Base-by-base conservation (phyloP, 2,329 filamentous ascomycete genomes). In the Curvularia lunata region DNA sequence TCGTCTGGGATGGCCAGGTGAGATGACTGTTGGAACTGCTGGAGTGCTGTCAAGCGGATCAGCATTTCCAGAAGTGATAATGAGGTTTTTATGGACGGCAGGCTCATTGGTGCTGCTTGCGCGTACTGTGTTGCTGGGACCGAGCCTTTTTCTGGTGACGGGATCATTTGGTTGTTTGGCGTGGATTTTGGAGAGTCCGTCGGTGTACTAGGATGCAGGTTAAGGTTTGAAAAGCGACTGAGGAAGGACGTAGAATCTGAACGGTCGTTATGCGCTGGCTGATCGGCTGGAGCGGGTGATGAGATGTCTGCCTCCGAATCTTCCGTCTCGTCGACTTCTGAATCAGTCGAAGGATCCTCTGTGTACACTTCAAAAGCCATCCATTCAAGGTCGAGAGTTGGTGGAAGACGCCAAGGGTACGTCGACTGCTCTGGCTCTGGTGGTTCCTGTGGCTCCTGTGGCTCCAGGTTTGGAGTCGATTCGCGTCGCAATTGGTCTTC, bases 1-100 rank as follows among this genome's bases (percentile, higher is more conserved):
- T 97, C 91, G 72, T 97, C 93, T 1, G 91, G 91, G 60, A 96
- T 95, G 6, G 91, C 86, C n/a, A 97, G 84, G 69, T 97, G 92
- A 0, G 91, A 92, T 40, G 87, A 85, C 80, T 97, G 93, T 73
- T 96, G 91, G 75, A 95, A 96, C 79, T 97, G 92, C 73, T 97
- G 93, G 13, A 97, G 85, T 21, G 92, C 91, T 4, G 90, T 88
- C 46, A 97, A 84, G 41, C 94, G 91, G 46, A 97, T 85, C 30
- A 97, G 82, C 82, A 94, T 95, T 76, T 97, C 93, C 52, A 97
- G 85, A 8, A 97, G 85, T 1, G 93, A 97, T 5, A 91, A 81
- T 0, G 86, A 90, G 1, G 87, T 88, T 52, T 85, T 85, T 65
- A 90, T 85, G 28, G 83, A 60, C 67, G 63, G 83, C 78, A 63